Evolutionary conservation across 2,329 filamentous ascomycete species (phyloP), one percentile per base, ranked within the genome.

Genomic region (Alternaria sp.): DNA sequence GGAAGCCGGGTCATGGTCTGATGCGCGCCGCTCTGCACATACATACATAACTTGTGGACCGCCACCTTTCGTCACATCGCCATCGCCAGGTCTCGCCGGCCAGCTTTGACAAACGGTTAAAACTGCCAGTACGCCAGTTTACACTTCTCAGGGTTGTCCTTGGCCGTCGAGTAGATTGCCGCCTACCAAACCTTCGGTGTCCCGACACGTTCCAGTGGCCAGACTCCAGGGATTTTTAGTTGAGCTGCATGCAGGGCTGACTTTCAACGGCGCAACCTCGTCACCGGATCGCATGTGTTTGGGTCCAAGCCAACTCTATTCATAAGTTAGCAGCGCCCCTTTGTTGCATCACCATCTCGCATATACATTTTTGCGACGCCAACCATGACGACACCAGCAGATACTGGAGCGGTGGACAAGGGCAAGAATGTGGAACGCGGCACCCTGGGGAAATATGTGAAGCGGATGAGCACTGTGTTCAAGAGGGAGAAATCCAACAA

Each of bases 391-490:
- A 71, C 73, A 41, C 68, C 75, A 50, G 50, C 57, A 14, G 63
- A 60, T 33, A 12, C 66, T 23, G 69, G 55, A 18, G 65, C 69
- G 33, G 45, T 73, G 18, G 68, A 68, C 45, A 59, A 59, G 60
- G 45, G 33, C 47, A 72, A 75, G 44, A 70, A 71, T 33, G 67
- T 53, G 20, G 72, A 78, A 44, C 73, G 75, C 33, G 71, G 76
- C 51, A 75, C 73, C 60, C 58, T 80, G 70, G 77, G 77, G 10
- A 80, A 78, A 64, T 81, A 80, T 55, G 75, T 81, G 47, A 80
- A 80, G 77, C 70, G 78, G 55, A 79, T 81, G 73, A 76, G 76
- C 69, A 79, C 75, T 49, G 78, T 80, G 11, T 79, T 80, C 70
- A 76, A 74, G 74, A 70, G 73, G 55, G 76, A 77, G 18, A 76